phyloP scores from a whole-genome alignment of 345 rosid species.

The Lepidium africanum region DNA sequence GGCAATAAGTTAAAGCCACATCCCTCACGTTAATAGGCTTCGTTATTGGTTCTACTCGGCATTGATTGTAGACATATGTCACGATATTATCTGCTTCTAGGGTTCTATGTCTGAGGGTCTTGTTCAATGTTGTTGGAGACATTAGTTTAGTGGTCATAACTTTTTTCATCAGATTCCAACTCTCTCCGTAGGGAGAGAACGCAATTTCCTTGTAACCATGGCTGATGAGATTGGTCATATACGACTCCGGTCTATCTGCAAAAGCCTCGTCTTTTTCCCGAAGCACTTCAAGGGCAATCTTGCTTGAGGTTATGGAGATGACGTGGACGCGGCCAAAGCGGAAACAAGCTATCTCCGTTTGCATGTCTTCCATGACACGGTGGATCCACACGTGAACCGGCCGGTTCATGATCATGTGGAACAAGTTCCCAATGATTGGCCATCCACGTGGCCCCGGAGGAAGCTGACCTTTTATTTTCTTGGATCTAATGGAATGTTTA shows the following conservation, averaged over 20 bases:
- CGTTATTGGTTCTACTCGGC: neutral
- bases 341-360: conserved; percentile 12
- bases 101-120: conserved; percentile 6
- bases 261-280: conserved; percentile 15
- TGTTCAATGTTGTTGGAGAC: neutral
- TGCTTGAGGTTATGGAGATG: conserved; percentile 9
- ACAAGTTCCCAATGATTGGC: conserved; percentile 12
- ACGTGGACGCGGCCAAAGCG: conserved; percentile 2
- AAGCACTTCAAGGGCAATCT: conserved; percentile 23
- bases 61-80: conserved; percentile 5
- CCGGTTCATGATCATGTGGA: neutral
- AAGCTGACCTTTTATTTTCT: conserved; percentile 1
- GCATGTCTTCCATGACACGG: conserved; percentile 8
- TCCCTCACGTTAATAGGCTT: neutral
- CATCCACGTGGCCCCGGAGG: conserved; percentile 7
- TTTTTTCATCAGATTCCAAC: conserved; percentile 22
- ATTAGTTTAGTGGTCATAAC: conserved; percentile 12
- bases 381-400: conserved; percentile 12
- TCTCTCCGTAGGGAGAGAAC: conserved; percentile 3
- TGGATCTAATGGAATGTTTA: neutral
- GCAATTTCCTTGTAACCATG: conserved; percentile 3
- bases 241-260: conserved; percentile 9
- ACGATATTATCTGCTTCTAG: conserved; percentile 23
- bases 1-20: neutral
- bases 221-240: conserved; percentile 1